Base-by-base conservation (phyloP, 768 basidiomycete genomes). In the Russula abietina region DNA sequence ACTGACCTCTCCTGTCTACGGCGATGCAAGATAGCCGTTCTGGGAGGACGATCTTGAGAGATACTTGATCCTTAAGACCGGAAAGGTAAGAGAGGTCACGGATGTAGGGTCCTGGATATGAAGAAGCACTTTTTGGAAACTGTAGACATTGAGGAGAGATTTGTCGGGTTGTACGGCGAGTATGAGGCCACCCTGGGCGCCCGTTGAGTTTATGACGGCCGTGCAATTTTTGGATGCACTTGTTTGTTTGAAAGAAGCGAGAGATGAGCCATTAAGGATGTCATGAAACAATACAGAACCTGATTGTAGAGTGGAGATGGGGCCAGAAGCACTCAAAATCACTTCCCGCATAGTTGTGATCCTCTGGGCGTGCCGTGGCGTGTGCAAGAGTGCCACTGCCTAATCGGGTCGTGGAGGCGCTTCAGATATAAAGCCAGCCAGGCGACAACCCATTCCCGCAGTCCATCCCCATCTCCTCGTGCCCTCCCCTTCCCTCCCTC, bases 201-300 rank as follows among this genome's bases (percentile, higher is more conserved):
- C 78, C 54, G 75, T 77, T 1, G 91, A 87, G 60, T 84, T 82
- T 4, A 92, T 78, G 28, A 85, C 76, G 8, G 85, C 82, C n/a
- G 85, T 85, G 69, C 84, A 90, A 58, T 88, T 83, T 3, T 78
- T 70, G 12, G 77, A 74, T 24, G 91, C 79, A 65, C 77, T 87
- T 2, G 89, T 87, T 65, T 93, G 93, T 71, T 95, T 96, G 81
- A 94, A 95, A 1, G 92, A 87, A n/a, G 88, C 83, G 46, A 95
- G 80, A 3, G 81, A 77, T 7, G 83, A 77, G 52, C 90, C 86
- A 0, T 87, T 89, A 62, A 89, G 84, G 16, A 96, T 81, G 70
- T 97, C 93, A 69, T 95, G 91, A 3, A 94, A 69, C 32, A 85
- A 75, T 57, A 96, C 82, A 24, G 84, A 74, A 1, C 92, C 91